A percentile compares a stretch with the other conserved stretches of the same genome.
Evolutionary conservation across 2,329 filamentous ascomycete species (phyloP).

Genomic region (Penicillium janthinellum): DNA sequence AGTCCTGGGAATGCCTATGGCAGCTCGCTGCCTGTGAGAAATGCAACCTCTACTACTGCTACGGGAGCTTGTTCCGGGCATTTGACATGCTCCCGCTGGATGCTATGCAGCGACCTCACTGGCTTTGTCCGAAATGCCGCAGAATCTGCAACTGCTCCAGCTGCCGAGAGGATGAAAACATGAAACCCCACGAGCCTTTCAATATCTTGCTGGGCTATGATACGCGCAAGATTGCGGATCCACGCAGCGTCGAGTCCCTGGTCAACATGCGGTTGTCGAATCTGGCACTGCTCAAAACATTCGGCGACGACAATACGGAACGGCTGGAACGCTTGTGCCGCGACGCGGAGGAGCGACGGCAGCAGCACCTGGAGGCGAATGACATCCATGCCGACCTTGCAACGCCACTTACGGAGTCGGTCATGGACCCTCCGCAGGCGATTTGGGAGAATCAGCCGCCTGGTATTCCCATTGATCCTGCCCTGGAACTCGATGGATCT

Average conservation of each 20-base stretch:
- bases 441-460: constrained; percentile 18
- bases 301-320: constrained; percentile 52
- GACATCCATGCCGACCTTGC: constrained; percentile 41
- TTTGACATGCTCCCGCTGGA: constrained; percentile 87
- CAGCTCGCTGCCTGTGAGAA: constrained; percentile 79
- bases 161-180: constrained; percentile 70
- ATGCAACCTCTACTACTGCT: constrained; percentile 82
- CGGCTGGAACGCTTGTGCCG: constrained; percentile 52
- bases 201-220: constrained; percentile 88
- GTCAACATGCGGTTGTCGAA: constrained; percentile 93
- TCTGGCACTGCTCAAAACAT: constrained; percentile 73
- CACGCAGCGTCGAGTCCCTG: constrained; percentile 83
- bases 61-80: constrained; percentile 86
- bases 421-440: neutral
- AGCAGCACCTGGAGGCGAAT: constrained; percentile 49
- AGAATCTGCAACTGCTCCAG: constrained; percentile 83
- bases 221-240: constrained; percentile 85
- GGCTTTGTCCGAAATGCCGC: constrained; percentile 86
- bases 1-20: constrained; percentile 77
- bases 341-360: constrained; percentile 56
- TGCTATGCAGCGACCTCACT: constrained; percentile 76
- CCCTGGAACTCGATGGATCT: constrained; percentile 33
- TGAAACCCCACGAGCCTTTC: constrained; percentile 79
- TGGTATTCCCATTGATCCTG: constrained; percentile 49
- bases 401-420: neutral